Percentiles rank a stretch among this genome's conserved stretches.
phyloP scores from a whole-genome alignment of 2,329 filamentous ascomycete species.

The Colletotrichum theobromicola region DNA sequence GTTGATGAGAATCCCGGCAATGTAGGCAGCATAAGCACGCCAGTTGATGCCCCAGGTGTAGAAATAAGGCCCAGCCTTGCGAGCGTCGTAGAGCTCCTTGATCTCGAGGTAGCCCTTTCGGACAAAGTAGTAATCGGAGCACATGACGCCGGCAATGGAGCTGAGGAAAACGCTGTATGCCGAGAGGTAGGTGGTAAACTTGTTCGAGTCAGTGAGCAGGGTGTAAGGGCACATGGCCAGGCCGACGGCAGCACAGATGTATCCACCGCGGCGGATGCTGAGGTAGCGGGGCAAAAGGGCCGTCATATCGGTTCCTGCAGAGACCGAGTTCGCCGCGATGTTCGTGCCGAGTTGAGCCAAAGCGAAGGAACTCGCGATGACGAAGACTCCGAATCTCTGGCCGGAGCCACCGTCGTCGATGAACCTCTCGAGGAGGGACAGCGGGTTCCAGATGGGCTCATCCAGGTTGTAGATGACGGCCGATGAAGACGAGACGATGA shows the following conservation, averaged over 20 bases:
- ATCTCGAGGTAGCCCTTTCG: conserved; percentile 82
- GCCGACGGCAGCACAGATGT: conserved; percentile 80
- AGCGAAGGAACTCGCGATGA: conserved; percentile 73
- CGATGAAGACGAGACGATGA: conserved; percentile 77
- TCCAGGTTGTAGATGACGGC: conserved; percentile 67
- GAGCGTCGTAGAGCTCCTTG: conserved; percentile 78
- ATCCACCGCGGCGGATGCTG: conserved; percentile 86
- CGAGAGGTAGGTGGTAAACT: conserved; percentile 90
- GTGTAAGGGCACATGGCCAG: conserved; percentile 89
- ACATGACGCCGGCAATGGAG: conserved; percentile 90
- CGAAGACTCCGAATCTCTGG: conserved; percentile 77
- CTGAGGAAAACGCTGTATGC: conserved; percentile 95
- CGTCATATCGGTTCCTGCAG: conserved; percentile 82
- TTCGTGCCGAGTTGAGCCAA: conserved; percentile 87
- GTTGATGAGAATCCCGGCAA: conserved; percentile 85
- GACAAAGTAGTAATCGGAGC: conserved; percentile 86
- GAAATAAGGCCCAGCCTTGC: conserved; percentile 72
- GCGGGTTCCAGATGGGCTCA: conserved; percentile 75
- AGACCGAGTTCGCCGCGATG: conserved; percentile 86
- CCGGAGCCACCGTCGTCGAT: conserved; percentile 71
- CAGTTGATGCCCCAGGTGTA: conserved; percentile 78
- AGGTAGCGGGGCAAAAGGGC: conserved; percentile 80
- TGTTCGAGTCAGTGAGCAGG: conserved; percentile 75
- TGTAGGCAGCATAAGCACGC: conserved; percentile 83
- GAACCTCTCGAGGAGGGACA: conserved; percentile 70